Percentiles rank a stretch among this genome's conserved stretches.
phyloP scores from a whole-genome alignment of 331 rosid species.

The Rosa hybrid region DNA sequence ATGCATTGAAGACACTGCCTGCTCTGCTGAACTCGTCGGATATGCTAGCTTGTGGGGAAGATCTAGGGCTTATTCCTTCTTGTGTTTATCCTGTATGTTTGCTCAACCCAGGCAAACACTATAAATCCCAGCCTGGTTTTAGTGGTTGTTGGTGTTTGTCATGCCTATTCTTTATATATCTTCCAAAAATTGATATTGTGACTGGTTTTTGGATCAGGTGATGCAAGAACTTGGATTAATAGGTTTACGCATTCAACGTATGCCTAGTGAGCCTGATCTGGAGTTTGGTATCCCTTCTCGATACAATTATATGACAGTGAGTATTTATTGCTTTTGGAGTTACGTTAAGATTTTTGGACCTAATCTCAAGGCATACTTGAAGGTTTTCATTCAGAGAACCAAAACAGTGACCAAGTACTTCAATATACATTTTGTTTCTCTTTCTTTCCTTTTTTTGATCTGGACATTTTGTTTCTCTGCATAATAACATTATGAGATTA shows the following conservation, averaged over 20 bases:
- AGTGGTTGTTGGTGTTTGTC: not conserved
- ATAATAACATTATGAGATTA: not conserved
- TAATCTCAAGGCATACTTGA: not conserved
- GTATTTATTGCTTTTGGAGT: slow-evolving; percentile 19
- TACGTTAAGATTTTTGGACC: not conserved
- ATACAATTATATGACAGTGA: slow-evolving; percentile 90
- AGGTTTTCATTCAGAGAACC: not conserved
- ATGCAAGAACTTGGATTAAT: slow-evolving; percentile 93
- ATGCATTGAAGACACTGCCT: slow-evolving; percentile 94
- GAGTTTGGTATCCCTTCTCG: slow-evolving; percentile 96
- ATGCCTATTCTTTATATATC: not conserved
- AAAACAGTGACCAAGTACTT: not conserved
- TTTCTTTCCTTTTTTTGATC: too few species aligned
- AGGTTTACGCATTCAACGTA: slow-evolving; percentile 95
- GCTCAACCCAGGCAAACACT: slow-evolving; percentile 5
- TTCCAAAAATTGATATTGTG: slow-evolving; percentile 3
- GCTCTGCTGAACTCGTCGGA: slow-evolving; percentile 84
- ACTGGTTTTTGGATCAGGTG: slow-evolving; percentile 54
- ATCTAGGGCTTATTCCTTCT: slow-evolving; percentile 93
- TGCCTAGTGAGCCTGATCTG: slow-evolving; percentile 81
- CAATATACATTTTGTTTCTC: not conserved
- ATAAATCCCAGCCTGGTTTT: not conserved
- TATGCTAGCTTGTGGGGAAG: slow-evolving; percentile 97
- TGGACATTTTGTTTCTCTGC: too few species aligned
- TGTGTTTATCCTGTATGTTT: slow-evolving; percentile 93